phyloP scores from a whole-genome alignment of 2,329 filamentous ascomycete genomes.

The Paraphoma chrysanthemicola region DNA sequence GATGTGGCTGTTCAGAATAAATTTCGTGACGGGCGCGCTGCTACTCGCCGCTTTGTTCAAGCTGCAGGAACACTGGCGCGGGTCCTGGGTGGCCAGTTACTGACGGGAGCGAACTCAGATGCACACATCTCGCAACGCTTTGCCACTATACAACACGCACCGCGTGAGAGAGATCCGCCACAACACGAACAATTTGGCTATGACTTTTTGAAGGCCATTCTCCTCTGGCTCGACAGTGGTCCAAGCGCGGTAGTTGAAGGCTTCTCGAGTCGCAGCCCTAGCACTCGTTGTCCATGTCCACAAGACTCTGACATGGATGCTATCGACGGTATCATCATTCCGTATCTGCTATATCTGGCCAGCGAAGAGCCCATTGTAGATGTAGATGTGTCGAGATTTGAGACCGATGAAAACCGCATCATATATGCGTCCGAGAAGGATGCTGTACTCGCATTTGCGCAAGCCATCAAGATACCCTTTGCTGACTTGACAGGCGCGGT shows the following conservation, averaged over 20 bases:
- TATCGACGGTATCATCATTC: conserved; percentile 64
- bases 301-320: conserved; percentile 58
- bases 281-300: conserved; percentile 60
- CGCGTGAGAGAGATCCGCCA: conserved; percentile 41
- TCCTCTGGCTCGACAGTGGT: conserved; percentile 68
- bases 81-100: conserved; percentile 61
- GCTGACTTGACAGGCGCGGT: conserved; percentile 56
- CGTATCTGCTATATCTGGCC: conserved; percentile 64
- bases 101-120: conserved; percentile 50
- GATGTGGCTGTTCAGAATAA: conserved; percentile 63
- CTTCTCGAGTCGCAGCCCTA: conserved; percentile 59
- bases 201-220: conserved; percentile 69
- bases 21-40: conserved; percentile 62
- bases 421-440: conserved; percentile 61
- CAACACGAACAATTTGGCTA: conserved; percentile 64
- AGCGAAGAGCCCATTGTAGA: conserved; percentile 59
- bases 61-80: conserved; percentile 65
- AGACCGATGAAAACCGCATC: conserved; percentile 60
- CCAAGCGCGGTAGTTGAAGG: conserved; percentile 61
- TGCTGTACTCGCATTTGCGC: conserved; percentile 64
- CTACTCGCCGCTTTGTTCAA: conserved; percentile 67
- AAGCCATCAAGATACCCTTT: conserved; percentile 60
- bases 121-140: conserved; percentile 54
- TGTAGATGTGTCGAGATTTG: conserved; percentile 65
- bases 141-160: conserved; percentile 56